Percentiles rank a stretch among this genome's conserved stretches.
Evolutionary conservation across 495 filamentous ascomycete genomes (phyloP).

Genomic region (Trichoderma gamsii): DNA sequence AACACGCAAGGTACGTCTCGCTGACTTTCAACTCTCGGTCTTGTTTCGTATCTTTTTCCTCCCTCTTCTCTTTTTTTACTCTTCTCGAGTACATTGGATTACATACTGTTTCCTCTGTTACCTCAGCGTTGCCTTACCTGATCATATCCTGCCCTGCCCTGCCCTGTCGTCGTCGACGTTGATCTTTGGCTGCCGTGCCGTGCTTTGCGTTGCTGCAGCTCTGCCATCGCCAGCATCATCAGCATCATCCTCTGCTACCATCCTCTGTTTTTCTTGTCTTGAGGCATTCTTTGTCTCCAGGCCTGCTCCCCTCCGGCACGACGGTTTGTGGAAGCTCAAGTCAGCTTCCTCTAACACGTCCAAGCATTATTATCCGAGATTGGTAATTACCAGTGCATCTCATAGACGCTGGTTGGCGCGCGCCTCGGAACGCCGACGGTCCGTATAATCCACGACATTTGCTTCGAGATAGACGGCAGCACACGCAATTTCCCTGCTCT

Average conservation of each 20-base stretch:
- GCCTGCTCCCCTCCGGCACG: background rate
- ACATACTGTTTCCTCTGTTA: background rate
- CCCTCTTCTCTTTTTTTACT: background rate
- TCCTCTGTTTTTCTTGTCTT: background rate
- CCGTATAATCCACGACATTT: background rate
- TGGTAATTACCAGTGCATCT: background rate
- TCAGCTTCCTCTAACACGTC: background rate
- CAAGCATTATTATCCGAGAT: background rate
- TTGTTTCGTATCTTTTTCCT: background rate
- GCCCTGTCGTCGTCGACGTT: background rate
- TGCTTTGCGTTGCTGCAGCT: constrained; percentile 10
- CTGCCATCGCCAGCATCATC: background rate
- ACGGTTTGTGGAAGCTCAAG: background rate
- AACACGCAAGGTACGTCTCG: constrained; percentile 3
- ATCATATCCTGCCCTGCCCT: background rate
- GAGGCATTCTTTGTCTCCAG: background rate
- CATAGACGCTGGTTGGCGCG: background rate
- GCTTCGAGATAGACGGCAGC: background rate
- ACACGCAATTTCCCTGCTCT: background rate
- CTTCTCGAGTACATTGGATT: background rate
- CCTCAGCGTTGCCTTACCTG: background rate
- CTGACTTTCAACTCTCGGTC: background rate
- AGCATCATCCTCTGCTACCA: background rate
- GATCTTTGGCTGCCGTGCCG: background rate
- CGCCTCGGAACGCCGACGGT: background rate